Conservation (phyloP, 192 early-diverging fungal genomes). For the Coemansia sp. region DNA sequence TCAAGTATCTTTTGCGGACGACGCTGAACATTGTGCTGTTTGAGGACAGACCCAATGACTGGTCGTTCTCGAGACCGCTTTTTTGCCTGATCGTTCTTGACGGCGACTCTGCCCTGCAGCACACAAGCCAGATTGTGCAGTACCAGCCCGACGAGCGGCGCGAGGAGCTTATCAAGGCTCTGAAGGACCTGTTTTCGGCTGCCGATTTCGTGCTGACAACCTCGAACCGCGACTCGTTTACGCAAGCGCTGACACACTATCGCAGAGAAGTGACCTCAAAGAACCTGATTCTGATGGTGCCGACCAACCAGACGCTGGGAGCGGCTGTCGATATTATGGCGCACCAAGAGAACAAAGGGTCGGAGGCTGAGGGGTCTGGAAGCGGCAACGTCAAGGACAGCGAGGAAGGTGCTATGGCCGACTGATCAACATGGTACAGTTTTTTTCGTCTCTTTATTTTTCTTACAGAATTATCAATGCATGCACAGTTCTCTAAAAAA, state of each 20-base stretch:
- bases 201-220: constrained; percentile 33
- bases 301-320: constrained; percentile 51
- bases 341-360: neutral
- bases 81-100: constrained; percentile 76
- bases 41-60: constrained; percentile 79
- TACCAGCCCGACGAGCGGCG: constrained; percentile 52
- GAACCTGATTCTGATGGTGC: constrained; percentile 55
- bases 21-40: constrained; percentile 77
- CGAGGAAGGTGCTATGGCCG: constrained; percentile 40
- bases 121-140: constrained; percentile 45
- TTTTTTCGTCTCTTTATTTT: neutral
- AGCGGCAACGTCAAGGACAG: constrained; percentile 1
- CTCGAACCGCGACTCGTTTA: constrained; percentile 44
- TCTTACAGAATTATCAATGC: neutral
- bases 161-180: constrained; percentile 38
- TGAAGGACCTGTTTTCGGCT: constrained; percentile 43
- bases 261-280: constrained; percentile 40
- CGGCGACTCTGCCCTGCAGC: constrained; percentile 57
- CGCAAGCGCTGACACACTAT: constrained; percentile 46
- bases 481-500: neutral
- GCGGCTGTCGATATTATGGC: constrained; percentile 40
- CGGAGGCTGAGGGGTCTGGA: neutral
- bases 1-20: constrained; percentile 62
- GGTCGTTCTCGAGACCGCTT: constrained; percentile 80
- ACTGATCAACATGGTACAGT: constrained; percentile 7